Evolutionary conservation across 805 yeast species (phyloP), one percentile per base, ranked within the genome.

Genomic region (Metschnikowia sp.): DNA sequence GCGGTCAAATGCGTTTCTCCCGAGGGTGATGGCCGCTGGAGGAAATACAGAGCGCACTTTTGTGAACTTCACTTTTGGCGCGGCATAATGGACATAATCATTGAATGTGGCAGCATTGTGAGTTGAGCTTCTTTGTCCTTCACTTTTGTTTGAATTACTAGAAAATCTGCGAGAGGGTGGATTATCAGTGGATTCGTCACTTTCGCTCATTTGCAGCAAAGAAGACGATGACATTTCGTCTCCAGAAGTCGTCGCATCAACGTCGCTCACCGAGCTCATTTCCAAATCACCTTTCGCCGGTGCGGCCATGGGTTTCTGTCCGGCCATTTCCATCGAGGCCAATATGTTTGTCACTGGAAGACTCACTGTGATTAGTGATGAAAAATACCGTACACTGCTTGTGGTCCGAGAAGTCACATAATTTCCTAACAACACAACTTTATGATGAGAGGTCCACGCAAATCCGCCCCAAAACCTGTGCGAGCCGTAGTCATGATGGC

Each of bases 401-500:
- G 77, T 67, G 3, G 81, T 72, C 36, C 60, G 60, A 1, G 75
- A 64, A 3, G 79, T 72, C n/a, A 71, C 65, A 31, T 60, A 57
- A 53, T 74, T 75, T 1, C 94, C 94, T 32, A 86, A 56, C 29
- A 84, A 63, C 1, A 84, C 66, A 1, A 84, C 81, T 60, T 81
- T 82, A 58, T 86, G 92, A 62, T 86, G 95, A 0, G 91, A 83
- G 31, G 76, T 77, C 95, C 95, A 86, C 1, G 81, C 81, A 63
- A 77, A 82, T 0, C 86, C 81, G 51, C 81, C 83, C 79, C 87
- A 81, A 42, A 84, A 74, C 44, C 84, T 67, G 57, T 84, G 87
- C 2, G 78, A 71, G 30, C 77, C 77, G 31, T 73, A 66, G 40
- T 75, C 78, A 52, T 78, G 82, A 40, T 76, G 73, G 55, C 83